A percentile compares a stretch with the other conserved stretches of the same genome.
phyloP scores from a whole-genome alignment of 495 filamentous ascomycete genomes.

The Penicillium maclennaniae region DNA sequence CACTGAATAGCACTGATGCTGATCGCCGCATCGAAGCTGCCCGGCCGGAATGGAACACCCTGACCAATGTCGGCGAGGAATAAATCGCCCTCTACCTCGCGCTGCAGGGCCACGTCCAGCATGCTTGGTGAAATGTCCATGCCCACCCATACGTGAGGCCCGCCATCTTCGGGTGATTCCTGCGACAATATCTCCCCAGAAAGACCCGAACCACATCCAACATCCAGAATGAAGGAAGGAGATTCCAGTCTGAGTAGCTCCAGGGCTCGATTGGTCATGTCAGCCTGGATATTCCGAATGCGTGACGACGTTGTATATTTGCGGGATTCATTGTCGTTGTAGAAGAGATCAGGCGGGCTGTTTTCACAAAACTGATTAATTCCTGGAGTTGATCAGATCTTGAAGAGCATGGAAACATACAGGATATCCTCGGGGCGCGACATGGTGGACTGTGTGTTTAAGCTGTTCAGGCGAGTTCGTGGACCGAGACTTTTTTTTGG shows the following conservation, averaged over 20 bases:
- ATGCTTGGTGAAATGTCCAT: slow-evolving; percentile 94
- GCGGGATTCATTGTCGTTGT: slow-evolving; percentile 88
- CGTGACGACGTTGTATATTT: slow-evolving; percentile 98
- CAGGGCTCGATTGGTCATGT: slow-evolving; percentile 91
- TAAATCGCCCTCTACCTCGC: slow-evolving; percentile 88
- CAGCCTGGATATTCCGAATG: slow-evolving; percentile 89
- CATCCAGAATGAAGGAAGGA: slow-evolving; percentile 85
- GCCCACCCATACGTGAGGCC: slow-evolving; percentile 88
- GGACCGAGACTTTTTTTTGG: slow-evolving; percentile 13
- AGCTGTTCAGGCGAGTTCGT: slow-evolving; percentile 1
- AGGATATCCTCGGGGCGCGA: slow-evolving; percentile 93
- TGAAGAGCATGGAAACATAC: slow-evolving; percentile 42
- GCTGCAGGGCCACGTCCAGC: slow-evolving; percentile 85
- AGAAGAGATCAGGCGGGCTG: slow-evolving; percentile 92
- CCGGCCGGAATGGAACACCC: slow-evolving; percentile 88
- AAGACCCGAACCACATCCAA: slow-evolving; percentile 93
- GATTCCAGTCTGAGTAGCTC: slow-evolving; percentile 76
- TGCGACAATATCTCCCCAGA: slow-evolving; percentile 87
- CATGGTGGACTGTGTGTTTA: slow-evolving; percentile 52
- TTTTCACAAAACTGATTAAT: slow-evolving; percentile 2
- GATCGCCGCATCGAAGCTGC: slow-evolving; percentile 91
- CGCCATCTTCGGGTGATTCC: slow-evolving; percentile 60
- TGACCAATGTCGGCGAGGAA: slow-evolving; percentile 92
- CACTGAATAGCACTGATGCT: slow-evolving; percentile 94
- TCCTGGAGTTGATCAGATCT: background rate